Evolutionary conservation across 306 rosid species (phyloP).

Genomic region (Psophocarpus tetragonolobus): DNA sequence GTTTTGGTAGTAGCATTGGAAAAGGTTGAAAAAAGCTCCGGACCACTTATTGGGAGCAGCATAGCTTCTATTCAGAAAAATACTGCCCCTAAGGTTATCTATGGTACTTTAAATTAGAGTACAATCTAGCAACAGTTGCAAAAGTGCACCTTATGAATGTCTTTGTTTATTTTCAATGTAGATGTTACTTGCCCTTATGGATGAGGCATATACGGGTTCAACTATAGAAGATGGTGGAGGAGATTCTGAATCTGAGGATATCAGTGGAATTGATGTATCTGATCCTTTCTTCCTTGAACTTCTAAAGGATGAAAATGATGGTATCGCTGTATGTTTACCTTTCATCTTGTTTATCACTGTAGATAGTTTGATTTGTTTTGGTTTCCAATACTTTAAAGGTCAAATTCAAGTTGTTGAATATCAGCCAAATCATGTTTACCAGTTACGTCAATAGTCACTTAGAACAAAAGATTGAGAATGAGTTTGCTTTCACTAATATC

Average conservation of each 20-base stretch:
- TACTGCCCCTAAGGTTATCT: slow-evolving; percentile 85
- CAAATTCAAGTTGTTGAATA: slow-evolving; percentile 22
- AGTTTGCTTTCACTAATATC: slow-evolving; percentile 8
- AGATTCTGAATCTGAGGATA: slow-evolving; percentile 90
- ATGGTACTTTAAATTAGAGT: slow-evolving; percentile 17
- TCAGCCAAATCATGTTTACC: neutral
- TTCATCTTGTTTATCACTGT: slow-evolving; percentile 14
- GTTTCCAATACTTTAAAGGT: neutral
- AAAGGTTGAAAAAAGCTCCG: slow-evolving; percentile 79
- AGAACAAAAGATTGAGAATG: neutral
- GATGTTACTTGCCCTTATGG: slow-evolving; percentile 99
- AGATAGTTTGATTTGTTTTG: slow-evolving; percentile 18
- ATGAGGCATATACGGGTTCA: slow-evolving; percentile 98
- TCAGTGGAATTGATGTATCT: slow-evolving; percentile 68
- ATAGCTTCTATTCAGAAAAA: slow-evolving; percentile 95
- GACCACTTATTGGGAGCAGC: slow-evolving; percentile 85
- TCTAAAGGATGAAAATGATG: slow-evolving; percentile 98
- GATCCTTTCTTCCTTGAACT: slow-evolving; percentile 90
- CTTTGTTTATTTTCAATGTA: slow-evolving; percentile 36
- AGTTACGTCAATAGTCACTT: neutral
- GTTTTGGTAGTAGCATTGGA: slow-evolving; percentile 95
- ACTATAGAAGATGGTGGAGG: slow-evolving; percentile 92
- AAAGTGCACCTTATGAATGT: slow-evolving; percentile 12
- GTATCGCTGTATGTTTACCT: slow-evolving; percentile 73
- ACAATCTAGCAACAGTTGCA: slow-evolving; percentile 20